Conservation (phyloP, 169 alveolate genomes). For the Theileria equi region DNA sequence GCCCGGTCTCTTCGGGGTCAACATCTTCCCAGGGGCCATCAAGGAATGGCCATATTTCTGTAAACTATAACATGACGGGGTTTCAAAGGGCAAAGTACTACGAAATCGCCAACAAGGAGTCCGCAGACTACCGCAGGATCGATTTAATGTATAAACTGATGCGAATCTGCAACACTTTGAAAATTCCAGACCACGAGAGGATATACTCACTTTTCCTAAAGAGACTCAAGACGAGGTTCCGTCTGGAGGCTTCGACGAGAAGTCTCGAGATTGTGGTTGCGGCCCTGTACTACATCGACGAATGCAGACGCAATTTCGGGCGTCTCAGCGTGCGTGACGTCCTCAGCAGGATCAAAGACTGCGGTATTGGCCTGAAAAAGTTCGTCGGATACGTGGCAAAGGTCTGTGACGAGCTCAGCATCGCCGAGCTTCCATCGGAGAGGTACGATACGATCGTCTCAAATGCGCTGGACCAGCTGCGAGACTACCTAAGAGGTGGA, state of each 20-base stretch:
- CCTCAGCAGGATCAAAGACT: not conserved
- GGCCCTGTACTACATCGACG: constrained; percentile 46
- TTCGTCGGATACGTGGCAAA: constrained; percentile 23
- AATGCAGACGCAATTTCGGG: constrained; percentile 1
- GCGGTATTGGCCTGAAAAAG: not conserved
- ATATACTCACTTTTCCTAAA: constrained; percentile 27
- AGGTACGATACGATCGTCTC: constrained; percentile 12
- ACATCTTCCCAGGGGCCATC: too few relatives aligned
- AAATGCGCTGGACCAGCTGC: constrained; percentile 40
- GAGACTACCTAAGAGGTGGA: not conserved
- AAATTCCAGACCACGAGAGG: constrained; percentile 34
- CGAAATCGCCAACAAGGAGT: not conserved
- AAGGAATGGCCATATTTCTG: not conserved
- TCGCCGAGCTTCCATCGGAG: constrained; percentile 11
- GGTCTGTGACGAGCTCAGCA: constrained; percentile 19
- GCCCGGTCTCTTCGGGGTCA: too few relatives aligned
- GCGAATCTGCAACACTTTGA: constrained; percentile 17
- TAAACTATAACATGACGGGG: not conserved
- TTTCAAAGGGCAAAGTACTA: constrained; percentile 9
- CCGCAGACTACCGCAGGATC: constrained; percentile 24
- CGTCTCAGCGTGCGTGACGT: constrained; percentile 22
- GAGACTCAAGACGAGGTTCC: constrained; percentile 21
- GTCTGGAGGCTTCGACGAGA: constrained; percentile 14
- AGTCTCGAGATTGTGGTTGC: constrained; percentile 35
- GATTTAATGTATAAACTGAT: constrained; percentile 23